Conservation (phyloP, 352 stramenopile genomes). For the Phytophthora cactorum region DNA sequence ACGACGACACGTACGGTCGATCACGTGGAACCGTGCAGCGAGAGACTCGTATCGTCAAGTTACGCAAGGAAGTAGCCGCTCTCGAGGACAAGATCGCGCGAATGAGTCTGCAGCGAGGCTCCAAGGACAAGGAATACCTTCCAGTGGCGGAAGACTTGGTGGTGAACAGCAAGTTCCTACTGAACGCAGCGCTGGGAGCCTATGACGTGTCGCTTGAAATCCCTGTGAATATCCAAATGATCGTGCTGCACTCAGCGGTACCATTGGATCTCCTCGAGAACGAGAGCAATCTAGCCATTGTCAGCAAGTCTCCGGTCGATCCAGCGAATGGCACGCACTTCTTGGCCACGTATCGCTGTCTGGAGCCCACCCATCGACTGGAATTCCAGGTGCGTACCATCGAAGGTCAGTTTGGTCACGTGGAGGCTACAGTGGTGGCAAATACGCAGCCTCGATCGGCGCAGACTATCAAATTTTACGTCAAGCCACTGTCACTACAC, state of each 20-base stretch:
- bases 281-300: conserved; percentile 74
- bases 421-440: conserved; percentile 78
- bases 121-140: conserved; percentile 71
- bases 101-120: conserved; percentile 51
- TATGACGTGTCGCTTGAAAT: conserved; percentile 88
- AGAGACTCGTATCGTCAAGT: conserved; percentile 81
- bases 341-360: conserved; percentile 79
- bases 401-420: conserved; percentile 83
- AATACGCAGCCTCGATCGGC: conserved; percentile 67
- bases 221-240: conserved; percentile 78
- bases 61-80: conserved; percentile 74
- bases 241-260: conserved; percentile 77
- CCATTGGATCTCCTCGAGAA: conserved; percentile 82
- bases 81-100: conserved; percentile 76
- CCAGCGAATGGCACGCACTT: conserved; percentile 62
- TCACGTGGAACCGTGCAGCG: conserved; percentile 77
- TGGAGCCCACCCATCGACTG: conserved; percentile 80
- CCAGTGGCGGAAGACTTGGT: conserved; percentile 76
- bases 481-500: conserved; percentile 86
- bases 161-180: conserved; percentile 79
- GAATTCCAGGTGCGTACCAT: conserved; percentile 86
- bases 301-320: conserved; percentile 72
- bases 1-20: conserved; percentile 77
- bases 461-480: conserved; percentile 73
- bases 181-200: conserved; percentile 67